These are phyloP conservation scores for Cladosporium colombiae DNA, from an alignment of 2,329 filamentous ascomycete species.

Conservation along the genomic window DNA sequence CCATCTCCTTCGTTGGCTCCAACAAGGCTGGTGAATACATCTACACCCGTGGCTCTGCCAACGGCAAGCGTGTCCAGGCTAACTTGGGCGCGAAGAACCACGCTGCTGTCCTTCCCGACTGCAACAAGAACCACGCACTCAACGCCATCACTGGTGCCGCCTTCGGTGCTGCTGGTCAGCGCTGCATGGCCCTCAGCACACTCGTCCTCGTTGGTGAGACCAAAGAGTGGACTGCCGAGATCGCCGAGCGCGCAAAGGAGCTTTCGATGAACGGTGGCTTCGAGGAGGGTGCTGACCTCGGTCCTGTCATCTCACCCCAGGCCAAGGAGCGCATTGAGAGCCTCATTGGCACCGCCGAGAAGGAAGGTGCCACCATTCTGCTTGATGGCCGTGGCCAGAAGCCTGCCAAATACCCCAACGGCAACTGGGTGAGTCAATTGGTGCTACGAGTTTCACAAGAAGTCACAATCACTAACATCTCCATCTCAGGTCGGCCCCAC, in stretches of 20 bases:
- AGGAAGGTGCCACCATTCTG: slow-evolving; percentile 79
- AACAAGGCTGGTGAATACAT: slow-evolving; percentile 92
- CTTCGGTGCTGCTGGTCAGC: slow-evolving; percentile 80
- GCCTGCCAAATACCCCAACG: slow-evolving; percentile 77
- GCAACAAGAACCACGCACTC: slow-evolving; percentile 86
- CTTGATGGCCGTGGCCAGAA: slow-evolving; percentile 76
- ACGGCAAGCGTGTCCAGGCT: slow-evolving; percentile 85
- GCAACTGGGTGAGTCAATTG: slow-evolving; percentile 65
- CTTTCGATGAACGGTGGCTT: slow-evolving; percentile 79
- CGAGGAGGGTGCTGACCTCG: slow-evolving; percentile 75
- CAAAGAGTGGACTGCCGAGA: slow-evolving; percentile 76
- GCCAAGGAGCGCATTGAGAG: slow-evolving; percentile 77
- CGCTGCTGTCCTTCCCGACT: slow-evolving; percentile 78
- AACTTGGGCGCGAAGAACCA: slow-evolving; percentile 90
- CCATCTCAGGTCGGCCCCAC: slow-evolving; percentile 68
- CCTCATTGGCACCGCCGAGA: slow-evolving; percentile 73
- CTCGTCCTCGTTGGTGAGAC: slow-evolving; percentile 80
- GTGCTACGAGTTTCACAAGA: not conserved
- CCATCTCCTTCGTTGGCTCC: slow-evolving; percentile 80
- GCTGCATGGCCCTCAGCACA: slow-evolving; percentile 84
- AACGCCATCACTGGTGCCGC: slow-evolving; percentile 82
- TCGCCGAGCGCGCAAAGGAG: slow-evolving; percentile 72
- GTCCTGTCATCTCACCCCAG: slow-evolving; percentile 78
- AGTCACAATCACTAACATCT: slow-evolving; percentile 25
- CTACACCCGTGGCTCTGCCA: slow-evolving; percentile 73